Evolutionary conservation across 192 early-diverging fungal genomes (phyloP), one percentile per base, ranked within the genome.

Genomic region (Hyaloraphidium curvatum): DNA sequence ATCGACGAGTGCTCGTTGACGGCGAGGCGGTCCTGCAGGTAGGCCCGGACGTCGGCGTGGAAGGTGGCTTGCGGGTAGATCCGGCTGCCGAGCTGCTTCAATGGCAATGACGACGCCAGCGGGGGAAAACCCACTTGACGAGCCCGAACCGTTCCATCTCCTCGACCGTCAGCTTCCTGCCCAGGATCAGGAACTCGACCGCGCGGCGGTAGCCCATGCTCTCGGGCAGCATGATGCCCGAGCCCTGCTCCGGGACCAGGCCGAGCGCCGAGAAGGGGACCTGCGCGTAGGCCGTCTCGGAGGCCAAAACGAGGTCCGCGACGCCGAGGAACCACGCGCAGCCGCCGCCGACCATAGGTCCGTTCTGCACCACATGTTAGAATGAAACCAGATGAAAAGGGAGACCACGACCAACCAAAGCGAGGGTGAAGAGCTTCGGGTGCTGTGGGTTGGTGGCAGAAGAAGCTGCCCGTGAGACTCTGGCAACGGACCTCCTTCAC

Each of bases 181-280:
- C 43, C 11, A 48, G 23, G 17, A 48, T 48, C 17, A 48, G 43
- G 7, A 48, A 11, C 43, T 48, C 43, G 43, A 25, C 19, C 11
- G 43, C 23, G 7, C 23, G 14, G 14, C 43, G 43, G 17, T 22
- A 9, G 43, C 43, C 43, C 7, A 25, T 19, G 19, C 23, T 11
- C 43, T 48, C 17, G 17, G 43, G 43, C 7, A 21, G 25, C 7
- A 48, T 9, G 14, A 48, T 25, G 4, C 43, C 43, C 17, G 7
- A 48, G 11, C 43, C 43, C 25, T 21, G 43, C 43, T 48, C 43
- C 14, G 43, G 43, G 43, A 48, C 43, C 43, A 48, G 43, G 23
- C 7, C 43, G 7, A 48, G 43, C 14, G 43, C 43, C 14, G 11
- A 21, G 43, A 48, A 48, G 43, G 43, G 43, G 19, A 48, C 23